A percentile compares a stretch with the other conserved stretches of the same genome.
Evolutionary conservation across 768 basidiomycete genomes (phyloP).

Genomic region (Vararia minispora): DNA sequence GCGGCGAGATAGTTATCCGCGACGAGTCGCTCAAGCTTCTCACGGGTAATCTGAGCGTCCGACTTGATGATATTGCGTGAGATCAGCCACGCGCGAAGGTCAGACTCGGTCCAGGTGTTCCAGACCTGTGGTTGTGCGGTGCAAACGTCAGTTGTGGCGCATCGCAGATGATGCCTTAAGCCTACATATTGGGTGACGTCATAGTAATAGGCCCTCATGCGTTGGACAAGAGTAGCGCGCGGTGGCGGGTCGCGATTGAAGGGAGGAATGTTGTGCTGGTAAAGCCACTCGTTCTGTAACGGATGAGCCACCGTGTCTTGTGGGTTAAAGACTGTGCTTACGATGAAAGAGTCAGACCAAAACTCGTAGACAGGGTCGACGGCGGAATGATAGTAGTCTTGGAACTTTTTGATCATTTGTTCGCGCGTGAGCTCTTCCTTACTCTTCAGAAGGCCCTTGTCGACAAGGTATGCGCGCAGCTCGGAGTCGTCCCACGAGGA

Average conservation of each 20-base stretch:
- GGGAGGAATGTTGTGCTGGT: constrained; percentile 64
- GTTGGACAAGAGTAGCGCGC: constrained; percentile 43
- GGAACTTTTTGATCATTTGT: constrained; percentile 61
- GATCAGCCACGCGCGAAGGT: constrained; percentile 73
- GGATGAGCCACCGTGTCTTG: constrained; percentile 1
- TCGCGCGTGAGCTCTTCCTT: constrained; percentile 48
- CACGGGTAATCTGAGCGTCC: constrained; percentile 50
- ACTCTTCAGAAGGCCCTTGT: constrained; percentile 61
- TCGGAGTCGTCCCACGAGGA: constrained; percentile 81
- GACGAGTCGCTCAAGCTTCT: constrained; percentile 71
- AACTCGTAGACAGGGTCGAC: constrained; percentile 63
- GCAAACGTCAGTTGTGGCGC: background rate
- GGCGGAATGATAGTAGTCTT: constrained; percentile 50
- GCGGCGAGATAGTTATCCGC: constrained; percentile 61
- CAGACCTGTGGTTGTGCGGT: constrained; percentile 35
- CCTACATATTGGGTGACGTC: constrained; percentile 21
- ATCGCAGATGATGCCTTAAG: no score
- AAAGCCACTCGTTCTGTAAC: constrained; percentile 69
- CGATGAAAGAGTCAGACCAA: constrained; percentile 83
- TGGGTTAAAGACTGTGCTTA: constrained; percentile 22
- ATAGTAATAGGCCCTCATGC: constrained; percentile 80
- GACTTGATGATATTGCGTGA: constrained; percentile 62
- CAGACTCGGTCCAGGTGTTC: constrained; percentile 65
- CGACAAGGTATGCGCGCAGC: constrained; percentile 60
- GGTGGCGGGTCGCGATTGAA: constrained; percentile 41